Base-by-base conservation (phyloP, 495 filamentous ascomycete genomes). In the Neurospora pannonica region DNA sequence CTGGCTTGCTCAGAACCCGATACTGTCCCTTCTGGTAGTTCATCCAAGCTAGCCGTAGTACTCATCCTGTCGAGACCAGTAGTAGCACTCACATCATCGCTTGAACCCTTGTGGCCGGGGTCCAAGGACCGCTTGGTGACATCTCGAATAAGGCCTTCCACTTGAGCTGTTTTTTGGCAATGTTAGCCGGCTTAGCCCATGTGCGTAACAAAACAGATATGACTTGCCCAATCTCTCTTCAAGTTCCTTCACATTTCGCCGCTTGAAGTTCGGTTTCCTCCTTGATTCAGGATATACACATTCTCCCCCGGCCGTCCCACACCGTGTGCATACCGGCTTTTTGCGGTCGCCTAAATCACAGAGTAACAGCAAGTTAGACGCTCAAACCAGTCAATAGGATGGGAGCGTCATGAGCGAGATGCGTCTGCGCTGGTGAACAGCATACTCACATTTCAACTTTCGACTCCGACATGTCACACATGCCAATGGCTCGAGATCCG, bases 181-280 rank as follows among this genome's bases (percentile, higher is more conserved):
- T 31, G 71, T 40, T 15, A 46, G 70, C 71, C 4, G 70, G n/a
- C 11, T 38, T 38, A 42, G 10, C 5, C n/a, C 13, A 5, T 71
- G 21, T 21, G 19, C 11, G 11, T 1, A 19, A 70, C 40, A 46
- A 34, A 34, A 19, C 5, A 37, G 34, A 48, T 3, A 37, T 31
- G 21, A 48, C 70, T 71, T 88, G 94, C 93, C 91, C 78, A 97
- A 82, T 73, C 93, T 86, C 70, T 93, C 93, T 81, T 97, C 93
- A 74, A 97, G 83, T 78, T 93, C 91, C 84, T 91, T 94, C 75
- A 95, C 93, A 83, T 95, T 96, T 73, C 92, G 89, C 76, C 93
- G 86, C 85, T 95, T 97, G n/a, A 92, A 93, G 36, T 93, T 92
- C 73, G 93, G 94, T 83, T 95, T 97, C 84, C 92, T 90, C 76